These are phyloP conservation scores for Aspergillus puulaauensis DNA, from an alignment of 2,329 filamentous ascomycete species.

Conservation along the genomic window DNA sequence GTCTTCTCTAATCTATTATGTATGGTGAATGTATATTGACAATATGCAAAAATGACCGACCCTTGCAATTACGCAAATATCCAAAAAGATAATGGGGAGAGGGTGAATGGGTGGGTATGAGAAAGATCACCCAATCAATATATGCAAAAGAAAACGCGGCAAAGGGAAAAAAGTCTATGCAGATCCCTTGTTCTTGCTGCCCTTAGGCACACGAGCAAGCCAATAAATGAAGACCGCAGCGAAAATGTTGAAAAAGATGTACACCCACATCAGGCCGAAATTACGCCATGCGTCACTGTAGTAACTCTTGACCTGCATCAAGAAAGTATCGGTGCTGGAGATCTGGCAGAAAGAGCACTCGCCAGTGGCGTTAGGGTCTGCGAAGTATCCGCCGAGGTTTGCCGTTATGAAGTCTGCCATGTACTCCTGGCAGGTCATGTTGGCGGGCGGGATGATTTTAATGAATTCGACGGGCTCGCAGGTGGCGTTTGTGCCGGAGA, in stretches of 20 bases:
- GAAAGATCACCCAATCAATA: neutral
- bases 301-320: conserved; percentile 42
- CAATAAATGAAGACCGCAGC: conserved; percentile 63
- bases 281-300: conserved; percentile 63
- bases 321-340: conserved; percentile 48
- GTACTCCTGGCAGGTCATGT: conserved; percentile 60
- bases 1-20: conserved; percentile 8
- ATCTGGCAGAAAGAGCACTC: conserved; percentile 53
- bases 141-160: neutral
- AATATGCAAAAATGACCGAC: neutral
- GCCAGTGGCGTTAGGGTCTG: conserved; percentile 44
- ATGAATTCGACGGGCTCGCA: conserved; percentile 35
- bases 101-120: neutral
- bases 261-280: conserved; percentile 69
- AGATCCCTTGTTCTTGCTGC: conserved; percentile 24
- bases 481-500: conserved; percentile 28
- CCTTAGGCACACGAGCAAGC: conserved; percentile 56
- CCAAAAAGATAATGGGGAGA: neutral
- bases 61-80: neutral
- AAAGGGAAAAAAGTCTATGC: neutral
- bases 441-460: conserved; percentile 50
- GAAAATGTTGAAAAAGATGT: conserved; percentile 62
- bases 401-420: conserved; percentile 40
- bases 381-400: conserved; percentile 41
- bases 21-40: neutral